These are phyloP conservation scores for Globisporangium paroecandrum DNA, from an alignment of 352 stramenopile genomes.

Conservation along the genomic window DNA sequence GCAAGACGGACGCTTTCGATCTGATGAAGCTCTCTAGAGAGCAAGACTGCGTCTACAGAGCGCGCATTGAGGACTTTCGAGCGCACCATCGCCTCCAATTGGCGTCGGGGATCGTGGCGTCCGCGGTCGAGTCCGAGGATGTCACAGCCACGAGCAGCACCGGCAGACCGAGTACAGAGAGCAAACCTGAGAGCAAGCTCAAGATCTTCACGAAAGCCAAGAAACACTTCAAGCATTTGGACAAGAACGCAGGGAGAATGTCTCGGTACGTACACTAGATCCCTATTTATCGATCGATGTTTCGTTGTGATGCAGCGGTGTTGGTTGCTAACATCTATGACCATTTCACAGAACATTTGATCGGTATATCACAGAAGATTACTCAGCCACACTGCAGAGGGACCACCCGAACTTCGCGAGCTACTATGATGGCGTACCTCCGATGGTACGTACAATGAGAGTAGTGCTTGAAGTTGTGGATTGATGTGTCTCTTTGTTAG, in stretches of 20 bases:
- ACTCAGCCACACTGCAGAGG: conserved; percentile 42
- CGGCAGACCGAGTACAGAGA: conserved; percentile 35
- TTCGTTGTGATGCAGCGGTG: neutral
- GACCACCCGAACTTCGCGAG: conserved; percentile 55
- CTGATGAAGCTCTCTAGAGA: conserved; percentile 53
- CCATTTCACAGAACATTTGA: conserved; percentile 55
- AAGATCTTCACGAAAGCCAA: conserved; percentile 57
- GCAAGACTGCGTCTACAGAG: conserved; percentile 65
- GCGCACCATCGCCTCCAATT: conserved; percentile 79
- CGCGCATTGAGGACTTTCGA: conserved; percentile 80
- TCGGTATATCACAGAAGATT: conserved; percentile 59
- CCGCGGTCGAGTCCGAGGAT: conserved; percentile 44
- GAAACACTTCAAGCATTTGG: conserved; percentile 57
- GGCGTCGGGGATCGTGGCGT: conserved; percentile 75
- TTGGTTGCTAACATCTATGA: neutral
- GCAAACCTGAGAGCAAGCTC: conserved; percentile 45
- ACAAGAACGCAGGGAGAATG: conserved; percentile 47
- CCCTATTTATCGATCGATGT: neutral
- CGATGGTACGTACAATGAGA: conserved; percentile 3
- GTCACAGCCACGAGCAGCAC: conserved; percentile 25
- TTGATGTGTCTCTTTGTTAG: neutral
- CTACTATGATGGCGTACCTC: conserved; percentile 52
- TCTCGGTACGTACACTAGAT: conserved; percentile 31
- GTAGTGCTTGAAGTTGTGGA: neutral
- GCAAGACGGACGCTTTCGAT: conserved; percentile 35